Evolutionary conservation across 257 asterid species (phyloP).

Genomic region (Capsicum baccatum): DNA sequence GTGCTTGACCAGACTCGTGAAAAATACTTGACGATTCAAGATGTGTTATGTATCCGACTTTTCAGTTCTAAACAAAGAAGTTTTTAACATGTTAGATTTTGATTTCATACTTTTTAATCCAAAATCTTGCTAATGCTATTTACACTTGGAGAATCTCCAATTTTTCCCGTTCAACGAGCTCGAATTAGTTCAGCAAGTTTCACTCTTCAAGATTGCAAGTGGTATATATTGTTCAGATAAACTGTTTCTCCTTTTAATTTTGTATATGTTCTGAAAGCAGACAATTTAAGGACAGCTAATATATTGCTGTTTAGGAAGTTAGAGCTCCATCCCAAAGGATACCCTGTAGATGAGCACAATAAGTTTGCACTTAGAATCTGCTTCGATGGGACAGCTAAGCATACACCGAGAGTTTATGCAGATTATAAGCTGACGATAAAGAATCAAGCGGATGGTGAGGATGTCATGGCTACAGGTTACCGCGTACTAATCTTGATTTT

Average conservation of each 20-base stretch:
- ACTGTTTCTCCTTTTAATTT: neutral
- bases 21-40: constrained; percentile 28
- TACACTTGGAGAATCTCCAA: neutral
- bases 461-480: neutral
- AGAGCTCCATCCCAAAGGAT: neutral
- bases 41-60: neutral
- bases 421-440: neutral
- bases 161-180: neutral
- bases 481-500: neutral
- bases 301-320: neutral
- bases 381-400: neutral
- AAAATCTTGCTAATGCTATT: too few relatives aligned
- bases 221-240: neutral
- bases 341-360: neutral
- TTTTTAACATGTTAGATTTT: neutral
- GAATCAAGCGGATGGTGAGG: neutral
- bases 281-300: neutral
- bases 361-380: neutral
- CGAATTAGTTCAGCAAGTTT: neutral
- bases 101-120: neutral
- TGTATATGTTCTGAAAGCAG: neutral
- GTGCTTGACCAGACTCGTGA: constrained; percentile 20
- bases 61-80: neutral
- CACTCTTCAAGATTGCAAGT: constrained; percentile 3
- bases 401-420: neutral